phyloP scores from a whole-genome alignment of 495 filamentous ascomycete species.

The Podospora conica region DNA sequence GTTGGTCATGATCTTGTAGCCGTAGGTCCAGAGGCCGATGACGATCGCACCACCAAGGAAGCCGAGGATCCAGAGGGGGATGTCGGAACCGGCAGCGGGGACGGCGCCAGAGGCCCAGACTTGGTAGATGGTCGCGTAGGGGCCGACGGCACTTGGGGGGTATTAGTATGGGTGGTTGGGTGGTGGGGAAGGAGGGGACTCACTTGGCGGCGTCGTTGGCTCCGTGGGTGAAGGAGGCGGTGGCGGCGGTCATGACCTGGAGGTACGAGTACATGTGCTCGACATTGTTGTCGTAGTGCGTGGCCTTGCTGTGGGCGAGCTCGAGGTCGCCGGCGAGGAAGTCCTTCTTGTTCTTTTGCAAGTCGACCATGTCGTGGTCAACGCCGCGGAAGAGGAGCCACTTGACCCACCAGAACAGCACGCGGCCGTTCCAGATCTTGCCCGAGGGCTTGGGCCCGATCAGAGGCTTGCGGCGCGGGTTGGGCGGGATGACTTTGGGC shows the following conservation, averaged over 20 bases:
- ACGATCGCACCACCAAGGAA: conserved; percentile 53
- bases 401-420: conserved; percentile 42
- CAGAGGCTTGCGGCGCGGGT: conserved; percentile 13
- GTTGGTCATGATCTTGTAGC: conserved; percentile 43
- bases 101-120: conserved; percentile 52
- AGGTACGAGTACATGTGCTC: conserved; percentile 71
- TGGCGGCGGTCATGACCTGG: conserved; percentile 66
- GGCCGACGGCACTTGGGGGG: conserved; percentile 67
- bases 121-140: conserved; percentile 61
- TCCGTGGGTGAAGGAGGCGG: conserved; percentile 70
- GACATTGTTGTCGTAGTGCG: conserved; percentile 67
- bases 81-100: conserved; percentile 46
- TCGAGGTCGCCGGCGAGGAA: conserved; percentile 43
- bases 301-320: conserved; percentile 51
- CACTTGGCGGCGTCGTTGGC: conserved; percentile 51
- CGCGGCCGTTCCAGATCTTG: conserved; percentile 29
- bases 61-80: conserved; percentile 61
- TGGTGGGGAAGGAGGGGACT: background rate
- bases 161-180: conserved; percentile 18
- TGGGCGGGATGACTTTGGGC: conserved; percentile 1
- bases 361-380: conserved; percentile 51
- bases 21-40: conserved; percentile 63
- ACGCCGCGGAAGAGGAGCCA: conserved; percentile 53
- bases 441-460: conserved; percentile 32
- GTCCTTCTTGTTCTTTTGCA: conserved; percentile 25